Conservation (phyloP, 2,329 filamentous ascomycete genomes). For the Xylaria sp. region DNA sequence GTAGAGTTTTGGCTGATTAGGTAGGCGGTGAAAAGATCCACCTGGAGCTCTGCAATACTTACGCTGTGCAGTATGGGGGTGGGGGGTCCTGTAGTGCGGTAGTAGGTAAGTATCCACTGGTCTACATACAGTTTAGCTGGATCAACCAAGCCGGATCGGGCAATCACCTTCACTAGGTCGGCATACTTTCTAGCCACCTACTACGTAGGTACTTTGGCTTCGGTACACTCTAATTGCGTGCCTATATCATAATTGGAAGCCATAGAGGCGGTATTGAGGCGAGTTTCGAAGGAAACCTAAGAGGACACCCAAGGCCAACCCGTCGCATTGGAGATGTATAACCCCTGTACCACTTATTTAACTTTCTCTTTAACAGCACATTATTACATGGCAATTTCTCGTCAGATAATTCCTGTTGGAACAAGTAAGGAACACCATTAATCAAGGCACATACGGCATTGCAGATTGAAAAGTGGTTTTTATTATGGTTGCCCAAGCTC, state of each 20-base stretch:
- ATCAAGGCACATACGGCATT: slow-evolving; percentile 34
- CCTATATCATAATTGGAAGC: background rate
- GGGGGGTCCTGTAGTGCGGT: background rate
- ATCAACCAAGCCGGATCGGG: background rate
- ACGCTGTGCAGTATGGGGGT: background rate
- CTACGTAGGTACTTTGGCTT: background rate
- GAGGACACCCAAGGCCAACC: background rate
- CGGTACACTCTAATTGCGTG: too few relatives aligned
- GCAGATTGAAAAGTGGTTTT: slow-evolving; percentile 38
- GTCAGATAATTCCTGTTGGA: background rate
- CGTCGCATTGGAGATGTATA: background rate
- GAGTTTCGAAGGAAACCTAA: background rate
- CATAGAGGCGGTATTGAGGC: too few relatives aligned
- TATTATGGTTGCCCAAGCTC: slow-evolving; percentile 35
- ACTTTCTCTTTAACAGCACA: slow-evolving; percentile 1
- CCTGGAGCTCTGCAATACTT: background rate
- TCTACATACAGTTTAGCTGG: background rate
- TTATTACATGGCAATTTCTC: background rate
- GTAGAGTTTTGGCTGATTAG: slow-evolving; percentile 3
- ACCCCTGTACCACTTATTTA: background rate
- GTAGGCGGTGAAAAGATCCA: slow-evolving; percentile 32
- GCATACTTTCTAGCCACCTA: background rate
- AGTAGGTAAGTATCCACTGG: too few relatives aligned
- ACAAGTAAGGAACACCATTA: slow-evolving; percentile 35
- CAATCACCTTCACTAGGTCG: background rate